Conservation (phyloP, 164 flowering plant genomes). For the Amborella trichopoda region DNA sequence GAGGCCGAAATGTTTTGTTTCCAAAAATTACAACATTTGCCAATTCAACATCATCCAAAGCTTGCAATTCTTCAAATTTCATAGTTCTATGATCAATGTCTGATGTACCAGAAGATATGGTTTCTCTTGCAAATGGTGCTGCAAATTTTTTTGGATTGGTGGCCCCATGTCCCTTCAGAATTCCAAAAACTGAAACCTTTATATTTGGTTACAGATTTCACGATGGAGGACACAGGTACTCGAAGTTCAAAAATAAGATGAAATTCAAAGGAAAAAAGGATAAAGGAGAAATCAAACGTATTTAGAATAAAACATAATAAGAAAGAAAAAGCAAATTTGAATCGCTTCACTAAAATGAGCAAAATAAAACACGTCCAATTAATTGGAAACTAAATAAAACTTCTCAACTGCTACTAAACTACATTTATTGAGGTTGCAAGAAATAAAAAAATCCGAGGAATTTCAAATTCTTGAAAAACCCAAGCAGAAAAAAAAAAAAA, state of each 20-base stretch:
- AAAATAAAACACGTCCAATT: too few relatives aligned
- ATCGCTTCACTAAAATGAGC: too few relatives aligned
- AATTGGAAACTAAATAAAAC: too few relatives aligned
- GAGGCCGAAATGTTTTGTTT: slow-evolving; percentile 53
- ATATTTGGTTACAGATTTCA: background rate
- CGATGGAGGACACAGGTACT: background rate
- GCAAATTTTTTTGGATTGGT: slow-evolving; percentile 23
- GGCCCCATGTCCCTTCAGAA: slow-evolving; percentile 32
- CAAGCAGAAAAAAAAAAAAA: too few relatives aligned
- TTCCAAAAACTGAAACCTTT: slow-evolving; percentile 1
- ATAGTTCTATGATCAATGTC: slow-evolving; percentile 22
- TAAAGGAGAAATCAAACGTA: too few relatives aligned
- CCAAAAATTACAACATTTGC: slow-evolving; percentile 98
- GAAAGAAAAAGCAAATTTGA: too few relatives aligned
- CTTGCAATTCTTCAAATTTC: slow-evolving; percentile 56
- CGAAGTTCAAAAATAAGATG: background rate
- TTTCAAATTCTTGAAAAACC: too few relatives aligned
- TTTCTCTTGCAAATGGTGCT: slow-evolving; percentile 23
- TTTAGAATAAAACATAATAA: too few relatives aligned
- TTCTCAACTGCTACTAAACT: too few relatives aligned
- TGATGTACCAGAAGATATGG: slow-evolving; percentile 8
- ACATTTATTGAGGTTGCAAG: too few relatives aligned
- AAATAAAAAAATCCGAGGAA: too few relatives aligned
- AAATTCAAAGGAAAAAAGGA: too few relatives aligned
- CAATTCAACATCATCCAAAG: slow-evolving; percentile 72